Base-by-base conservation (phyloP, 768 basidiomycete genomes). In the Rubroboletus pulcherrimus region DNA sequence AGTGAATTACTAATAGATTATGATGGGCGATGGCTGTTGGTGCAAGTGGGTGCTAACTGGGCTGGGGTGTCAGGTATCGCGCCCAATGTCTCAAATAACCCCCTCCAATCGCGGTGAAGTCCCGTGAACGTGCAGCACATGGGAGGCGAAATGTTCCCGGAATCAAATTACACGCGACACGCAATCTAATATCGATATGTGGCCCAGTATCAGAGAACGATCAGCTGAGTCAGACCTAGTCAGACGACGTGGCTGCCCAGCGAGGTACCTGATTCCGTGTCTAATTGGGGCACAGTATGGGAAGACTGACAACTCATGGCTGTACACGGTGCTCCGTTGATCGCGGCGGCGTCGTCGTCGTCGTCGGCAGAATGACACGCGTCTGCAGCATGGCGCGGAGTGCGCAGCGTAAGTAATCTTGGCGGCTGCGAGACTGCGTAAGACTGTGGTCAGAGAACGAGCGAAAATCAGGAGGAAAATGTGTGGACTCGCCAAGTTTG, bases 141-240 rank as follows among this genome's bases (percentile, higher is more conserved):
- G 56, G 54, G 35, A 11, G 21, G 30, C 19, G 7, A 29, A 17
- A 29, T 14, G 19, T 19, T 21, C n/a, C 17, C 14, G 31, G 30
- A 46, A 47, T 31, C 31, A 46, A 9, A 46, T 19, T 30, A 33
- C 21, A n/a, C 34, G 29, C 24, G 30, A 38, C 12, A 46, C 11
- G 3, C 9, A 43, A 64, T 54, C 48, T 40, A 47, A 55, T 47
- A 68, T 55, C 63, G 62, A 67, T 65, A 37, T 41, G 47, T 45
- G 45, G 31, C 24, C 10, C 52, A 37, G 34, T 35, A 49, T 49
- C 48, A n/a, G n/a, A n/a, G 34, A 39, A 8, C 15, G 38, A 50
- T 50, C 49, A 50, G 49, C 49, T 50, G 49, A 50, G 38, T 37
- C 37, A 50, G 49, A 9, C n/a, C 47, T 4, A 51, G 59, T 61